Percentiles rank a stretch among this genome's conserved stretches.
Conservation (phyloP, 164 flowering plant species). For the Dillenia suffruticosa region DNA sequence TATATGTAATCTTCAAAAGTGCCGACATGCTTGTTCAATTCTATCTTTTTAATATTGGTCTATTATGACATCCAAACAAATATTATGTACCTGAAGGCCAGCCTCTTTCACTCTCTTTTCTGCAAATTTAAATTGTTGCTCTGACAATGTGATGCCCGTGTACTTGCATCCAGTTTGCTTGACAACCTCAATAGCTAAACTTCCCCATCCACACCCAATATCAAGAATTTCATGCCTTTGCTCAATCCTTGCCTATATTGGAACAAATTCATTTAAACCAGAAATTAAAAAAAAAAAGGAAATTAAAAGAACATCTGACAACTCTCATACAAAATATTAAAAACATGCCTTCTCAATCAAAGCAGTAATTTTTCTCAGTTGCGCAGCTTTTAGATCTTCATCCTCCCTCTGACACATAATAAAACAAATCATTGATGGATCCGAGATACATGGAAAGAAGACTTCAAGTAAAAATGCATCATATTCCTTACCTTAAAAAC, state of each 20-base stretch:
- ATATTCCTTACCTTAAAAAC: conserved; percentile 55
- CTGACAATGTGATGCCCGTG: conserved; percentile 90
- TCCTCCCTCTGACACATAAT: conserved; percentile 33
- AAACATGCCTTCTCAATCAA: conserved; percentile 73
- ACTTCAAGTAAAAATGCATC: background rate
- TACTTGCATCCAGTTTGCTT: conserved; percentile 84
- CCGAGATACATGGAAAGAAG: background rate
- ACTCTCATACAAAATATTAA: background rate
- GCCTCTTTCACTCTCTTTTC: conserved; percentile 71
- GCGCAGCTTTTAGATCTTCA: conserved; percentile 83
- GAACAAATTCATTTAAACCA: background rate
- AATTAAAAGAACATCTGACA: no score
- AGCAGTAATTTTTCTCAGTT: conserved; percentile 68
- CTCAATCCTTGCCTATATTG: conserved; percentile 54
- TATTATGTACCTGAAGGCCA: conserved; percentile 61
- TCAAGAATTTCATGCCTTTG: conserved; percentile 76
- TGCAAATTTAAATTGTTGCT: conserved; percentile 75
- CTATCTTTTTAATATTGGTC: no score
- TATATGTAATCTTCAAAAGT: no score
- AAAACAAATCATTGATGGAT: background rate
- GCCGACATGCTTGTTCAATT: no score
- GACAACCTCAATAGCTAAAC: conserved; percentile 86
- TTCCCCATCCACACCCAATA: conserved; percentile 97
- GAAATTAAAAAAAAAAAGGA: no score
- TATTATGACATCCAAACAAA: no score